Conservation (phyloP, 805 yeast species). For the Monosporozyma siamensis region DNA sequence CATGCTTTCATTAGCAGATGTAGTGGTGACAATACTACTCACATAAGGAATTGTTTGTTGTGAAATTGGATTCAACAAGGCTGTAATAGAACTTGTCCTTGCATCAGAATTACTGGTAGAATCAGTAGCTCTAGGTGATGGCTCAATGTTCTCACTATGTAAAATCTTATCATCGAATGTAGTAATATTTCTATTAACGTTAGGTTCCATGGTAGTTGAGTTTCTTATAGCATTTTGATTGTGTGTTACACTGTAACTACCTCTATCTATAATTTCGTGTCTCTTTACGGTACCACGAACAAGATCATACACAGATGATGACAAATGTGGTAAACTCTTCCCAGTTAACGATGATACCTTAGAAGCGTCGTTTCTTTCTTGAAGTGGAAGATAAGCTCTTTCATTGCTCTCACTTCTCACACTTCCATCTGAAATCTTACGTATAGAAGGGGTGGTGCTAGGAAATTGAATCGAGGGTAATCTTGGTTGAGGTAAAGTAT, state of each 20-base stretch:
- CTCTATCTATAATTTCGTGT: background rate
- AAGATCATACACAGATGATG: background rate
- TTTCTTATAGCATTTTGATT: background rate
- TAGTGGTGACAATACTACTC: background rate
- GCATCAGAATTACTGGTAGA: constrained; percentile 3
- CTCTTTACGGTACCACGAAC: background rate
- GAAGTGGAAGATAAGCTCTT: background rate
- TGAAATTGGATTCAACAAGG: constrained; percentile 11
- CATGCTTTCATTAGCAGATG: constrained; percentile 2
- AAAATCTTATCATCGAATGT: background rate
- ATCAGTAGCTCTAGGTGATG: background rate
- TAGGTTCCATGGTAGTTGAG: background rate
- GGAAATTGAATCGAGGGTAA: constrained; percentile 26
- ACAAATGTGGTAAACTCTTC: background rate
- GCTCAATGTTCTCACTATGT: background rate
- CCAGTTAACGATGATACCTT: background rate
- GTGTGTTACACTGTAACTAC: background rate
- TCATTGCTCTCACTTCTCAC: background rate
- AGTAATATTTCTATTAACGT: background rate
- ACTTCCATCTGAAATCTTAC: background rate
- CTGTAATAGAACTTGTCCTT: constrained; percentile 11
- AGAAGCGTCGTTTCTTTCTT: background rate
- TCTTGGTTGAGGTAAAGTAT: constrained; percentile 27
- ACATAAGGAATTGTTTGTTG: constrained; percentile 2
- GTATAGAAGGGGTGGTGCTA: background rate